These are phyloP conservation scores for Discostella stelligeroides DNA, from an alignment of 108 stramenopile genomes.

Conservation along the genomic window DNA sequence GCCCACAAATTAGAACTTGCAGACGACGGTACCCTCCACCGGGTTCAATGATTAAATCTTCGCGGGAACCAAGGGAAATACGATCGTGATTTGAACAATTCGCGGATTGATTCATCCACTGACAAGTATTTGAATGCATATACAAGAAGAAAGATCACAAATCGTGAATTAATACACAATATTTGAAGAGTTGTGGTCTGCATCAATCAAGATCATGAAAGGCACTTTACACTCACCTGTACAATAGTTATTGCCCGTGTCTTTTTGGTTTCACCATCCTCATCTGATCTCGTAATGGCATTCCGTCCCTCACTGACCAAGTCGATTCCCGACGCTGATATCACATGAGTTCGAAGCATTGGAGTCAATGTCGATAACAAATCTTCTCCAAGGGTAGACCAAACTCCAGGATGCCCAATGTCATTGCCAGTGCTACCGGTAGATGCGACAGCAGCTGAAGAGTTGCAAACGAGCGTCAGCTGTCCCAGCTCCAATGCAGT, in stretches of 20 bases:
- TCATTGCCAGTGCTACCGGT: too few relatives aligned
- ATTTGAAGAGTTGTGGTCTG: too few relatives aligned
- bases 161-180: background rate
- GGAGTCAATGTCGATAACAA: conserved; percentile 36
- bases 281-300: conserved; percentile 23
- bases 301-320: conserved; percentile 55
- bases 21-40: conserved; percentile 49
- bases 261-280: conserved; percentile 12
- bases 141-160: background rate
- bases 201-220: too few relatives aligned
- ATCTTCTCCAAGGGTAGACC: conserved; percentile 52
- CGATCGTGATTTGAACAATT: conserved; percentile 43
- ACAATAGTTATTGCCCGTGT: conserved; percentile 34
- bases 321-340: conserved; percentile 46
- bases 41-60: conserved; percentile 40
- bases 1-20: conserved; percentile 35
- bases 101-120: conserved; percentile 50
- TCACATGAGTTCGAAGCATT: conserved; percentile 54
- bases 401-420: conserved; percentile 24
- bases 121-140: conserved; percentile 2
- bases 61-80: conserved; percentile 40
- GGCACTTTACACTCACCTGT: conserved; percentile 6
- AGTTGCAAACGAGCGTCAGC: conserved; percentile 48
- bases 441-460: conserved; percentile 11
- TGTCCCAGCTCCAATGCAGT: conserved; percentile 50